phyloP scores from a whole-genome alignment of 192 early-diverging fungal genomes.

The Coemansia reversa region DNA sequence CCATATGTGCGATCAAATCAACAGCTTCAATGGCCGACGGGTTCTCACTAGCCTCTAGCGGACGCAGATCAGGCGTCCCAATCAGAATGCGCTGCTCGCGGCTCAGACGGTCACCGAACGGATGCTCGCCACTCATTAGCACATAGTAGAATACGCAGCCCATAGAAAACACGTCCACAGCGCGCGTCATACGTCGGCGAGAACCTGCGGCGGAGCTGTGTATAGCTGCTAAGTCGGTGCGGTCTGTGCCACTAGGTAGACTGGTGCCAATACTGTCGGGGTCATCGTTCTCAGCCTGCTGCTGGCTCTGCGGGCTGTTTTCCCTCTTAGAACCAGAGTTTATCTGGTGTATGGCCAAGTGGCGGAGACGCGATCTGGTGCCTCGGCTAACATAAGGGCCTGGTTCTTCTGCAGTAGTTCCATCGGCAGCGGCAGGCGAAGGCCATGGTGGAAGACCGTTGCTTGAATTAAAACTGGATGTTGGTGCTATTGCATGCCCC shows the following conservation, averaged over 20 bases:
- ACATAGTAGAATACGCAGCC: conserved; percentile 97
- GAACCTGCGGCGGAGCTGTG: conserved; percentile 11
- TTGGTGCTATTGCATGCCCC: background rate
- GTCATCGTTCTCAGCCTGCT: conserved; percentile 18
- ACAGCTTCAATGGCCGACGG: conserved; percentile 79
- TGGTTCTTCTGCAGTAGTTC: conserved; percentile 23
- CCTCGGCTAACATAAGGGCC: conserved; percentile 51
- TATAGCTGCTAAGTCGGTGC: conserved; percentile 7
- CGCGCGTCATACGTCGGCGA: conserved; percentile 66
- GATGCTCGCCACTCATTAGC: conserved; percentile 85
- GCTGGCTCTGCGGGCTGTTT: conserved; percentile 10
- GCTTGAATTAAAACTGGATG: background rate
- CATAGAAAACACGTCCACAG: conserved; percentile 94
- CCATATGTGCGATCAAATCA: conserved; percentile 90
- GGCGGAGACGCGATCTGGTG: conserved; percentile 37
- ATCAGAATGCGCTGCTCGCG: conserved; percentile 90
- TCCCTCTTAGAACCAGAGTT: conserved; percentile 5
- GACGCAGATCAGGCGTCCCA: conserved; percentile 67
- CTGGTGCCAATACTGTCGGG: conserved; percentile 31
- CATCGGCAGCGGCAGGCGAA: conserved; percentile 10
- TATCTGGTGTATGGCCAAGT: conserved; percentile 20
- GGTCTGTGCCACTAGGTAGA: conserved; percentile 17
- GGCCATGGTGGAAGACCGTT: conserved; percentile 30
- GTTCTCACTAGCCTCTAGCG: conserved; percentile 63
- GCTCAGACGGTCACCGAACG: conserved; percentile 89